Conservation (phyloP, 2,329 filamentous ascomycete genomes). For the Fusarium ambrosium region DNA sequence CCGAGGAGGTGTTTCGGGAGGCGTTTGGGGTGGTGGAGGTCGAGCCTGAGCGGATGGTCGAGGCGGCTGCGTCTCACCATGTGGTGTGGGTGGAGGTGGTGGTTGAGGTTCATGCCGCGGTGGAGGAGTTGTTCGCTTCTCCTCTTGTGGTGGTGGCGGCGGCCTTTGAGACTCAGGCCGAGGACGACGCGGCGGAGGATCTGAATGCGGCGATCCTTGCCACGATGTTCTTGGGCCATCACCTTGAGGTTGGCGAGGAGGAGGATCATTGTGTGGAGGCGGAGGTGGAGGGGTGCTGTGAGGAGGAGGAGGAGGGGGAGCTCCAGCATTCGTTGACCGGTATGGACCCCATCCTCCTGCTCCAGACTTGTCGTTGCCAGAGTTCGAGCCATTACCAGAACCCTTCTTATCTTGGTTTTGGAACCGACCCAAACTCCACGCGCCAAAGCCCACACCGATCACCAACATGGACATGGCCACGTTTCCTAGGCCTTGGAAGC, state of each 20-base stretch:
- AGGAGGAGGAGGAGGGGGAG: slow-evolving; percentile 51
- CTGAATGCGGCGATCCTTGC: slow-evolving; percentile 51
- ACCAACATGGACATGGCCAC: slow-evolving; percentile 80
- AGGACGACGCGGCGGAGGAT: slow-evolving; percentile 40
- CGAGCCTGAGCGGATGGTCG: slow-evolving; percentile 42
- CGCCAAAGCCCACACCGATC: slow-evolving; percentile 79
- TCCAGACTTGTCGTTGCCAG: slow-evolving; percentile 42
- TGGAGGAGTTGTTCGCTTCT: slow-evolving; percentile 28
- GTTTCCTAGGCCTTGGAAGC: slow-evolving; percentile 78
- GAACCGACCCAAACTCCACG: slow-evolving; percentile 72
- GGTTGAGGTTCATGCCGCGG: slow-evolving; percentile 39
- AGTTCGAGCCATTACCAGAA: slow-evolving; percentile 39
- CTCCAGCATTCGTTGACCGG: slow-evolving; percentile 51
- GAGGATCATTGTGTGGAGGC: slow-evolving; percentile 51
- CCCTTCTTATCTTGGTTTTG: slow-evolving; percentile 49
- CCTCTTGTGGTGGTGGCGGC: not conserved
- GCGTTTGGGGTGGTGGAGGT: slow-evolving; percentile 37
- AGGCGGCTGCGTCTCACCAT: slow-evolving; percentile 37
- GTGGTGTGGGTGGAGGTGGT: slow-evolving; percentile 34
- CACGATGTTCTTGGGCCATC: slow-evolving; percentile 56
- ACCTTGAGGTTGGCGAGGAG: slow-evolving; percentile 46
- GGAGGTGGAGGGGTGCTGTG: slow-evolving; percentile 51
- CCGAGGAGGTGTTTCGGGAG: slow-evolving; percentile 39
- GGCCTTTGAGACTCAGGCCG: slow-evolving; percentile 36
- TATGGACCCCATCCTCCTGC: slow-evolving; percentile 49